Base-by-base conservation (phyloP, 208 protist genomes). In the Angomonas ambiguus region DNA sequence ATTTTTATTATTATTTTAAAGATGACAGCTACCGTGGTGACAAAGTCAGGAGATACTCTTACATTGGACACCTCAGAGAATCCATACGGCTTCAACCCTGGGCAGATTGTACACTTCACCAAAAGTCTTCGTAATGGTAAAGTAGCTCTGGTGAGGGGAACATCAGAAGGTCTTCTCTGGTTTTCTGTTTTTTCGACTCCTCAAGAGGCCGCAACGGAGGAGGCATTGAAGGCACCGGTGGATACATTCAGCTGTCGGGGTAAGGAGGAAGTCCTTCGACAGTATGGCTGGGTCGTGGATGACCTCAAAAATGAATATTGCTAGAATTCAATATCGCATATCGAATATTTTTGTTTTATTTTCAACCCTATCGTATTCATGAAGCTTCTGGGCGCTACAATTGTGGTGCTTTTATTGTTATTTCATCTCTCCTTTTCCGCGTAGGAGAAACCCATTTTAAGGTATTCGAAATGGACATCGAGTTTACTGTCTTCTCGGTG, bases 111-210 rank as follows among this genome's bases (percentile, higher is more conserved):
- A 3, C 83, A 95, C 72, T 95, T 95, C 62, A 88, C 75, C 11
- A 95, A 95, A 63, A 95, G 89, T 62, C 73, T 88, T 1, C 80
- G 83, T 28, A 95, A 95, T 69, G 86, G 89, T 18, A 92, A 92
- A 49, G 81, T 95, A 0, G 89, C 84, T 0, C 76, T 95, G 2
- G 77, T 95, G 42, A 82, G 89, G 45, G 89, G 89, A n/a, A 76
- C 73, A 4, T 49, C 67, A 41, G 82, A 91, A 22, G 83, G 83
- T 5, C 61, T 95, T 0, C 45, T 95, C 20, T 95, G 89, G 86
- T 95, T 92, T 71, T 81, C 89, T 1, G 81, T 92, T 0, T 81
- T 91, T 60, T 55, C 59, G 0, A 85, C 69, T 24, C 81, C 76
- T 0, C 79, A 81, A 6, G 80, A 72, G 28, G 89, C 89, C 0